Evolutionary conservation across 2,329 filamentous ascomycete genomes (phyloP), one percentile per base, ranked within the genome.

Genomic region (Periconia sp.): DNA sequence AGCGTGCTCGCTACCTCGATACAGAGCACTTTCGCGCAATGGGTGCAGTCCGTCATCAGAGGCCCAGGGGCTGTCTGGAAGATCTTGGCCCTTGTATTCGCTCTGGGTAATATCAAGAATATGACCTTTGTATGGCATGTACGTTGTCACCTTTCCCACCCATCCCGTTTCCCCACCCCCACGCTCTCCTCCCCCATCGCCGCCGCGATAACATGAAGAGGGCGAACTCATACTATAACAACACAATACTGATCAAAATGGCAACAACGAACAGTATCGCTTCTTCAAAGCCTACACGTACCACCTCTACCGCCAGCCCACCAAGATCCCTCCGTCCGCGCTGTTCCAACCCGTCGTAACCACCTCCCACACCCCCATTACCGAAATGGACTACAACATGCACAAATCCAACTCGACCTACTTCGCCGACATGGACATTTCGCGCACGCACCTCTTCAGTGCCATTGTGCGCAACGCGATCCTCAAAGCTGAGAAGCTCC

Each of bases 371-470:
- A 84, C 88, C 14, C 84, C 89, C 1, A 76, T 89, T 50, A 81
- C 89, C 62, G 91, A 96, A 75, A 91, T 87, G 65, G 92, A 96
- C 76, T 91, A 92, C 78, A 93, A 94, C 76, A 69, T 91, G 42
- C 89, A 93, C 81, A 92, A 92, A 72, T 87, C 86, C 57, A 91
- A 92, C 77, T 85, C 84, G 63, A 96, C 92, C 30, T 96, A 95
- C 78, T 96, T 96, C 70, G 80, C 86, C 60, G 91, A 96, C 74
- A 85, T 95, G 60, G 92, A 96, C 74, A 83, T 93, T 55, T 85
- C 88, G 40, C 89, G 94, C 52, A 89, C 89, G 0, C 90, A 95
- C 59, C 84, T 94, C 9, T 85, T 95, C 49, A 88, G 86, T 8
- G 74, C 73, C 1, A 61, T 82, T 1, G 73, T 81, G 35, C 73